phyloP scores from a whole-genome alignment of 2,329 filamentous ascomycete genomes.

The Mollisiaceae sp. region DNA sequence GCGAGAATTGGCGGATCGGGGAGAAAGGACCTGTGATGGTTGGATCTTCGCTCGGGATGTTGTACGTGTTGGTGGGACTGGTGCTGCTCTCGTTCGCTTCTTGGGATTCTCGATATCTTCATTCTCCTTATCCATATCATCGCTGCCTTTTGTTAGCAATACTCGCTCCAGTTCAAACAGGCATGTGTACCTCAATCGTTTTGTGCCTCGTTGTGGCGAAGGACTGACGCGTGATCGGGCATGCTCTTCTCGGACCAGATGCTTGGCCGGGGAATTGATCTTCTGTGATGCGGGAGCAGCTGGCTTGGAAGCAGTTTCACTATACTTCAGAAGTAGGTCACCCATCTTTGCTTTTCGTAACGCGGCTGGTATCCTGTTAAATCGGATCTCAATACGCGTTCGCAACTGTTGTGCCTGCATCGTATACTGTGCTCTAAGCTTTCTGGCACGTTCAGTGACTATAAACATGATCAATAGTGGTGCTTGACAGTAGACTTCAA shows the following conservation, averaged over 20 bases:
- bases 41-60: slow-evolving; percentile 50
- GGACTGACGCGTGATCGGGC: slow-evolving; percentile 35
- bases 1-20: slow-evolving; percentile 81
- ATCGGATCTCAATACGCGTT: slow-evolving; percentile 86
- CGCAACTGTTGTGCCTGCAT: slow-evolving; percentile 85
- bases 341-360: slow-evolving; percentile 82
- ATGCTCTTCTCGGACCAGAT: slow-evolving; percentile 34
- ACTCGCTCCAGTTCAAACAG: neutral
- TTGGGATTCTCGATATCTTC: slow-evolving; percentile 70
- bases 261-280: slow-evolving; percentile 35
- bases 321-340: slow-evolving; percentile 60
- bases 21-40: slow-evolving; percentile 73
- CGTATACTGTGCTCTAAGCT: slow-evolving; percentile 86
- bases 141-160: slow-evolving; percentile 51
- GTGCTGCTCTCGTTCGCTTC: slow-evolving; percentile 57
- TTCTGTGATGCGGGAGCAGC: slow-evolving; percentile 25
- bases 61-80: slow-evolving; percentile 41
- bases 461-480: slow-evolving; percentile 17
- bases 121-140: slow-evolving; percentile 80
- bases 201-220: slow-evolving; percentile 45
- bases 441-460: slow-evolving; percentile 89
- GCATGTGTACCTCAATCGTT: slow-evolving; percentile 56
- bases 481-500: neutral
- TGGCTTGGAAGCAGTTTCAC: slow-evolving; percentile 23
- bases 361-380: slow-evolving; percentile 86